These are phyloP conservation scores for Ampelocalamus luodianensis DNA, from an alignment of 176 grass and related monocot species.

Conservation along the genomic window DNA sequence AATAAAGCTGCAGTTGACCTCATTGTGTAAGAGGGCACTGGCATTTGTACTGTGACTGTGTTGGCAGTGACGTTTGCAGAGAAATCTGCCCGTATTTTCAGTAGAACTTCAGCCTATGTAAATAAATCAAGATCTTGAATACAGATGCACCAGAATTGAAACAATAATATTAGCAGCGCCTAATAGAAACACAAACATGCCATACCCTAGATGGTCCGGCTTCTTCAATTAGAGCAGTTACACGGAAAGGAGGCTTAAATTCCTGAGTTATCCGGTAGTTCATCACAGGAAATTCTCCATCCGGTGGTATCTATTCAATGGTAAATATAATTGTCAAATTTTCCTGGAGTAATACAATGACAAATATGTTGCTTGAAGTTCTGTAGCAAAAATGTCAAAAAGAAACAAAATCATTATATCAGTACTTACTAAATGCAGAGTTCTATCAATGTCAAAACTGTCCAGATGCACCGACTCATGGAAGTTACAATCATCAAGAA, in stretches of 20 bases:
- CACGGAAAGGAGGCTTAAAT: constrained; percentile 89
- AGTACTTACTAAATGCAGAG: constrained; percentile 78
- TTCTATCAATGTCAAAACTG: constrained; percentile 95
- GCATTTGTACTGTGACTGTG: constrained; percentile 94
- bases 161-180: constrained; percentile 18
- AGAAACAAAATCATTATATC: constrained; percentile 18
- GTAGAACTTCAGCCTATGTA: constrained; percentile 80
- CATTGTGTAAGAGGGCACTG: constrained; percentile 85
- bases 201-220: constrained; percentile 78
- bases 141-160: constrained; percentile 9
- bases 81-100: constrained; percentile 97
- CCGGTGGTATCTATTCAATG: constrained; percentile 75
- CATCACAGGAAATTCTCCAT: constrained; percentile 99
- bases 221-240: constrained; percentile 96
- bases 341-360: constrained; percentile 17
- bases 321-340: constrained; percentile 35
- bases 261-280: constrained; percentile 98
- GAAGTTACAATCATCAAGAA: constrained; percentile 99
- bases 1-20: constrained; percentile 56
- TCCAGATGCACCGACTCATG: constrained; percentile 97
- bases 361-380: constrained; percentile 28
- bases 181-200: constrained; percentile 41
- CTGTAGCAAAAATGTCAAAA: not conserved
- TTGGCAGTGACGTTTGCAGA: constrained; percentile 88
- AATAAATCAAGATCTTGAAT: constrained; percentile 33